Percentiles rank a stretch among this genome's conserved stretches.
phyloP scores from a whole-genome alignment of 768 basidiomycete genomes.

The Strobilomyces dryophilus region DNA sequence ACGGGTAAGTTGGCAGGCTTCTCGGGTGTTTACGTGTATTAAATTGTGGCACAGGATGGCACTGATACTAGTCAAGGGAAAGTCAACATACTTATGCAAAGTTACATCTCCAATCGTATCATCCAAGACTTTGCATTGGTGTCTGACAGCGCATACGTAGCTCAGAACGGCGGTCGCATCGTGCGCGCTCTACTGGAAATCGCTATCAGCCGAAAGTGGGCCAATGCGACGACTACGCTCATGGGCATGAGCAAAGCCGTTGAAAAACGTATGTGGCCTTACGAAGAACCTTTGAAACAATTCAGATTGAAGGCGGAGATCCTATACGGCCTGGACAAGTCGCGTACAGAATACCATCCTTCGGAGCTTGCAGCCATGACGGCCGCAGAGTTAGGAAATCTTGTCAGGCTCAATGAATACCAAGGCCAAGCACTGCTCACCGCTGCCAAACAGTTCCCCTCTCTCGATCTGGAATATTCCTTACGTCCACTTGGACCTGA shows the following conservation, averaged over 20 bases:
- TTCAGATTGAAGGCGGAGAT: conserved; percentile 75
- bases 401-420: conserved; percentile 80
- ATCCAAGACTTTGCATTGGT: conserved; percentile 95
- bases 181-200: conserved; percentile 93
- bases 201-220: conserved; percentile 90
- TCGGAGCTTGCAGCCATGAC: conserved; percentile 66
- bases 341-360: conserved; percentile 77
- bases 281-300: conserved; percentile 85
- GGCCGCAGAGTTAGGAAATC: conserved; percentile 66
- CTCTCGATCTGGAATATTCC: conserved; percentile 56
- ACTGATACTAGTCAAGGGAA: conserved; percentile 69
- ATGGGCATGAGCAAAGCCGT: conserved; percentile 92
- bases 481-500: conserved; percentile 83
- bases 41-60: conserved; percentile 47
- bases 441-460: conserved; percentile 85
- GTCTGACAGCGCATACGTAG: conserved; percentile 90
- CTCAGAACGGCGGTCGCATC: conserved; percentile 94
- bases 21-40: not conserved
- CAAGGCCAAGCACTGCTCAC: conserved; percentile 77
- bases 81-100: conserved; percentile 93
- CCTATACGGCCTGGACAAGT: conserved; percentile 70
- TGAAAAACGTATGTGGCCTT: conserved; percentile 92
- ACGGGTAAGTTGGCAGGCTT: conserved; percentile 43
- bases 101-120: conserved; percentile 73
- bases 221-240: conserved; percentile 70